phyloP scores from a whole-genome alignment of 441 rosid species.

The Viola pubescens region DNA sequence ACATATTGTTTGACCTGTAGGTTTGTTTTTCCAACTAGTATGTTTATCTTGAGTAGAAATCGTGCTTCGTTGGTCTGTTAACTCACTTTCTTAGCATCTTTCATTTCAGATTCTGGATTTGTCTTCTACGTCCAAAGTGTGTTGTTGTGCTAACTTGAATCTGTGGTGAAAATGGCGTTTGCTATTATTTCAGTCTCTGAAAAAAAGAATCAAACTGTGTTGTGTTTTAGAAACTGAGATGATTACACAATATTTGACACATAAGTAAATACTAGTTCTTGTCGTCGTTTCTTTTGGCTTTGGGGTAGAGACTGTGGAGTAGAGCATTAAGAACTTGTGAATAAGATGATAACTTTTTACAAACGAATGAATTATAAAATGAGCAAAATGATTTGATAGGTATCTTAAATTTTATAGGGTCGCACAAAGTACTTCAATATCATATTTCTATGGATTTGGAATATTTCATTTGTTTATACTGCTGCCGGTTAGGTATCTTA shows the following conservation, averaged over 20 bases:
- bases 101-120: neutral
- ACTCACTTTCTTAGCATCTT: slow-evolving; percentile 2
- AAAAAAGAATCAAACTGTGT: neutral
- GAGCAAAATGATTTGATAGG: no score
- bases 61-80: slow-evolving; percentile 13
- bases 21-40: slow-evolving; percentile 12
- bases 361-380: no score
- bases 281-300: neutral
- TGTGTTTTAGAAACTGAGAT: neutral
- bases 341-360: no score
- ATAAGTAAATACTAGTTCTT: neutral
- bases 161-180: neutral
- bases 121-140: neutral
- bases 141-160: neutral
- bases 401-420: no score
- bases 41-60: slow-evolving; percentile 19
- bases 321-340: no score
- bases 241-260: no score
- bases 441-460: no score
- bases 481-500: no score
- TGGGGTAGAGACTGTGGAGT: no score
- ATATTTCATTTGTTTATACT: no score
- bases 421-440: no score
- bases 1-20: slow-evolving; percentile 23
- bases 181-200: neutral